Evolutionary conservation across 2,329 filamentous ascomycete species (phyloP), one percentile per base, ranked within the genome.

Genomic region (Calycina marina): DNA sequence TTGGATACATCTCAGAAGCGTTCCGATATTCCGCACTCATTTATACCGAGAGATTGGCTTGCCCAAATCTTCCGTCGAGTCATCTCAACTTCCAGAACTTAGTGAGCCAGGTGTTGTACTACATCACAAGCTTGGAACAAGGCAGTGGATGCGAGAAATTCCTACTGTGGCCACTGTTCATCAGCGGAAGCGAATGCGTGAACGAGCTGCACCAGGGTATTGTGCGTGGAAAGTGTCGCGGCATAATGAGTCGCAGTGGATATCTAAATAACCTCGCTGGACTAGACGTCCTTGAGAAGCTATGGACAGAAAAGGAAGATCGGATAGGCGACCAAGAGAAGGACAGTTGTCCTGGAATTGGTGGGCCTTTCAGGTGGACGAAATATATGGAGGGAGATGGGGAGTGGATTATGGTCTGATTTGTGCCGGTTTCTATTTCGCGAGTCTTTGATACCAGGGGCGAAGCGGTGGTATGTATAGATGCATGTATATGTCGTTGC

Each of bases 181-280:
- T 94, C 32, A 76, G 79, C 1, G 86, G 86, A 13, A 85, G 82
- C 14, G 88, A 94, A 59, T 93, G 84, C 47, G 77, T 90, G 40
- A 78, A 83, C 43, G 73, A 81, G 47, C 62, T 75, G 31, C 81
- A 93, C 49, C 79, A 86, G 41, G 70, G 72, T 36, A 72, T 86
- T 37, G 78, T 94, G 32, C 73, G 85, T 32, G 67, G 72, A 43
- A 77, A 85, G 45, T 93, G 84, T 57, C 67, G 76, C 27, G 84
- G 88, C 50, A 88, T 94, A 43, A 85, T 88, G 64, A 71, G 74
- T 17, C 79, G 88, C 43, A 88, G 80, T 33, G 86, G 86, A 1
- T 94, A 94, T 58, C 82, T 85, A 64, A 94, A 93, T 58, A 94
- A 93, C 52, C 67, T 92, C 25, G 79, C 80, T 5, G 84, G 81